Evolutionary conservation across 495 filamentous ascomycete species (phyloP), one percentile per base, ranked within the genome.

Genomic region (Lindgomyces ingoldianus): DNA sequence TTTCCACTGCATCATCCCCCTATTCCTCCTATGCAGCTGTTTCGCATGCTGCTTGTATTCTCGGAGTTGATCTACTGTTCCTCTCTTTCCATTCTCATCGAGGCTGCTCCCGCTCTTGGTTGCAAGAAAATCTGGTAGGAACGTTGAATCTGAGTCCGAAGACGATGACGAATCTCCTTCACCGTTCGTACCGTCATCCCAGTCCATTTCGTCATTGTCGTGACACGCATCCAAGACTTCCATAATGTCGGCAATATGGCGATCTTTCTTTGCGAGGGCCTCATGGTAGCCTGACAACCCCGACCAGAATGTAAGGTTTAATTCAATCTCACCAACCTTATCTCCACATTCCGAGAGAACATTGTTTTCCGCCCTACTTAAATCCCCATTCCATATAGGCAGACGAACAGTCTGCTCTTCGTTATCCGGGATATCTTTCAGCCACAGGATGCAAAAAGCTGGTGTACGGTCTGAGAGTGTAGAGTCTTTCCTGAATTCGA

Each of bases 381-480:
- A 62, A 39, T 77, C 68, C 24, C 75, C 76, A 46, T 73, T 74
- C 71, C 72, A 90, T 14, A 91, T 80, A 27, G 81, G 74, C 4
- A 91, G 56, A 11, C 63, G 74, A 9, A 87, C 72, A 0, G 75
- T 80, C 22, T 77, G 68, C 21, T 85, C 81, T 70, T 87, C 83
- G 45, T 87, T 86, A 56, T 91, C 88, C 0, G 79, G 79, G 0
- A 91, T 75, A 26, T 87, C 83, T 46, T 83, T 81, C 14, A 90
- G 78, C 88, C 88, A 90, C 8, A 89, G 72, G 2, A 89, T 75
- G 0, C 81, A 85, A 51, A 89, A 84, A 0, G 83, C 88, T 0
- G 81, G 74, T 0, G 81, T 84, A 27, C 81, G 81, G 51, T 87
- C 83, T 0, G 73, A 65, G 22, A 80, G 73, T 0, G 85, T 39